Evolutionary conservation across 257 asterid genomes (phyloP).

Genomic region (Fraxinus anomala): DNA sequence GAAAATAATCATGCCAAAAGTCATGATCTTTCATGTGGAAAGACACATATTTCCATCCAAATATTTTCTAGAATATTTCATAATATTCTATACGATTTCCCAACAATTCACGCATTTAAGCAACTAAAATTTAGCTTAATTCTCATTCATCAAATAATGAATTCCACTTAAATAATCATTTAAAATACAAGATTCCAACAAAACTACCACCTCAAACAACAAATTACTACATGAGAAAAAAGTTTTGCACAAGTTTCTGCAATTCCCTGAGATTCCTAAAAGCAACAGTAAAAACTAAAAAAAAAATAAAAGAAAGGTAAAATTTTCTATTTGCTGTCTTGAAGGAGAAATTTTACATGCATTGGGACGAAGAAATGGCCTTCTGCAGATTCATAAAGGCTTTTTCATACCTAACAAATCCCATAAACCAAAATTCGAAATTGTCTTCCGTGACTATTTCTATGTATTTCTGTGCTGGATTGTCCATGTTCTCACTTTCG

Average conservation of each 20-base stretch:
- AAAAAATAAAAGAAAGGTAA: not conserved
- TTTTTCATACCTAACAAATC: constrained; percentile 86
- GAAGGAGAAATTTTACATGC: not conserved
- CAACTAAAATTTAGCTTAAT: too few species aligned
- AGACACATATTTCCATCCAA: too few species aligned
- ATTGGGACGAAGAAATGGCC: constrained; percentile 48
- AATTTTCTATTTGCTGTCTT: not conserved
- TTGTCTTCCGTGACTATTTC: constrained; percentile 65
- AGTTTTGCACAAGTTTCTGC: not conserved
- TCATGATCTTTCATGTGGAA: too few species aligned
- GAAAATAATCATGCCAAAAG: too few species aligned
- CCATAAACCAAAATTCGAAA: constrained; percentile 92
- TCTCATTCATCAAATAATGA: too few species aligned
- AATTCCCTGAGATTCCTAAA: not conserved
- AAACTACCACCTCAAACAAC: not conserved
- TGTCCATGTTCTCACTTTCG: constrained; percentile 58
- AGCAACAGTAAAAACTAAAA: not conserved
- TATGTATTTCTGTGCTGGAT: constrained; percentile 70
- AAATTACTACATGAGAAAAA: not conserved
- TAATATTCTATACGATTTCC: too few species aligned
- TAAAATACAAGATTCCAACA: too few species aligned
- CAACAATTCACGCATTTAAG: too few species aligned
- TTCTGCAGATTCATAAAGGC: constrained; percentile 64
- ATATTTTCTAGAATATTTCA: too few species aligned
- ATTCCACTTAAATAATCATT: too few species aligned